Evolutionary conservation across 768 basidiomycete species (phyloP).

Genomic region (Amyloporia xantha): DNA sequence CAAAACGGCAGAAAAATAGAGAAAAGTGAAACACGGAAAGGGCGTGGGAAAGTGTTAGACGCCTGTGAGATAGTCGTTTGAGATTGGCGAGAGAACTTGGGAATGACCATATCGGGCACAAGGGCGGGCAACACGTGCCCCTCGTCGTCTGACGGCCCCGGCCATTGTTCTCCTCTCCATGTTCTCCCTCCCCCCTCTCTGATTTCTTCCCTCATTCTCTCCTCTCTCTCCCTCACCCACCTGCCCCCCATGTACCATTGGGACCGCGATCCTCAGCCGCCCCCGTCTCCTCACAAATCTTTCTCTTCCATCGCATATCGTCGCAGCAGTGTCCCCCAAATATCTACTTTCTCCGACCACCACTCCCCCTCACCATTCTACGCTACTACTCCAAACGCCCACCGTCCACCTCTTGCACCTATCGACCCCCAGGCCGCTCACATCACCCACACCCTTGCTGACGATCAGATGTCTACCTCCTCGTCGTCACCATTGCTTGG

Average conservation of each 20-base stretch:
- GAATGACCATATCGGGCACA: conserved; percentile 2
- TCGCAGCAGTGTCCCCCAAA: conserved; percentile 2
- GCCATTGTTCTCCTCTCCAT: conserved; percentile 3
- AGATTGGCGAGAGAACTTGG: not conserved
- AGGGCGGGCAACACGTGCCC: conserved; percentile 6
- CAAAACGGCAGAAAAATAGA: no score
- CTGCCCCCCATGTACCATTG: conserved; percentile 5
- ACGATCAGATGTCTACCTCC: conserved; percentile 23
- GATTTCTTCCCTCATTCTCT: not conserved
- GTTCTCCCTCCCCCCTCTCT: not conserved
- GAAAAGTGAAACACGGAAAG: not conserved
- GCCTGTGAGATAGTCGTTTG: not conserved
- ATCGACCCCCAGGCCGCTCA: conserved; percentile 22
- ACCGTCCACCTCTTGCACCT: conserved; percentile 21
- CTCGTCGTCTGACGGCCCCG: not conserved
- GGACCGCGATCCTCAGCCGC: conserved; percentile 1
- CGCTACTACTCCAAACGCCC: conserved; percentile 8
- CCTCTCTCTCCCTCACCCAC: not conserved
- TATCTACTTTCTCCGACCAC: conserved; percentile 3
- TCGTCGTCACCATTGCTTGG: conserved; percentile 17
- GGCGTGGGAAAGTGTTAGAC: not conserved
- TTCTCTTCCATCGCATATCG: conserved; percentile 4
- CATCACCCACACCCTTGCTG: conserved; percentile 9
- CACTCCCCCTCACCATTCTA: conserved; percentile 7
- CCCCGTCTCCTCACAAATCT: not conserved